Evolutionary conservation across 805 yeast species (phyloP), one percentile per base, ranked within the genome.

Genomic region (Spathaspora sp.): DNA sequence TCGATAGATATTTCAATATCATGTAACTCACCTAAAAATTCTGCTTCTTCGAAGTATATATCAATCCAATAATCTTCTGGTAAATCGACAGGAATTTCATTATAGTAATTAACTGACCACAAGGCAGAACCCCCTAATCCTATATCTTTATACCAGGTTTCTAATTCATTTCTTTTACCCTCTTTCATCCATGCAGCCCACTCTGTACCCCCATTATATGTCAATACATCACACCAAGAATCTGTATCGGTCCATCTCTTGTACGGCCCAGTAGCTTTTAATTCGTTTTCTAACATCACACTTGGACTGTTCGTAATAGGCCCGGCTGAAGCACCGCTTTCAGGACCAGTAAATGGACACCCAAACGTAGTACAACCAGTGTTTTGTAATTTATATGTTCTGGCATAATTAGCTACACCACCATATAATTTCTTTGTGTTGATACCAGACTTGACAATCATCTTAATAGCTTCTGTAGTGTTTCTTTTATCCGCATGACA

Each of bases 361-460:
- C 57, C 58, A 18, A 31, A 45, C 2, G 48, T 14, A 16, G 49
- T 49, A 56, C 63, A 60, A 3, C 19, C 14, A 6, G 52, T 49
- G 29, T 42, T 42, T 7, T 47, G 8, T 23, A 56, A 49, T 45
- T 56, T 53, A 42, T 23, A 60, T 14, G 59, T 40, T 52, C 59
- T 56, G 2, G 58, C 64, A 48, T 60, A 60, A 47, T 55, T 60
- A 12, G 63, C 64, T 17, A 60, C 45, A 14, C 64, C 64, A 8
- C 61, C 63, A 45, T 50, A 47, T 7, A 58, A 40, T 47, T 60
- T 59, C 26, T 56, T 47, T 32, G 55, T 53, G 32, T 56, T 48
- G 29, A 59, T 55, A 10, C 62, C 63, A 10, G 63, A 57, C 38
- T 58, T 59, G 8, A 44, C 57, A 4, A 60, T 35, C 60, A 59